Evolutionary conservation across 2,329 filamentous ascomycete species (phyloP).

Genomic region (Neurospora sp.): DNA sequence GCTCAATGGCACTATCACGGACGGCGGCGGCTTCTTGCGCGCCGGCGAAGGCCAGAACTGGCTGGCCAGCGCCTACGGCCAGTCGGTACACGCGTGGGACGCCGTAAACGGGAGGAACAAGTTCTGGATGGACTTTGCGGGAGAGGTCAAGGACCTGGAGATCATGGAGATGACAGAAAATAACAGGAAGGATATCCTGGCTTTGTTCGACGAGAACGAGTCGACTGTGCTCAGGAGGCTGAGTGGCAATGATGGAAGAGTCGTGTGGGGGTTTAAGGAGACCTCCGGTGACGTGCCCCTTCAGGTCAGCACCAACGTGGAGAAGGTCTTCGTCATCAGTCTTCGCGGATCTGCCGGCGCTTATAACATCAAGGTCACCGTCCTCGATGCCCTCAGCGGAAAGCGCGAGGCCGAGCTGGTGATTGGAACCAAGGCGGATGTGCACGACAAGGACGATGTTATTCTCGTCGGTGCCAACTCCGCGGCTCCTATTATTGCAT

Average conservation of each 20-base stretch:
- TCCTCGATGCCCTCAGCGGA: slow-evolving; percentile 65
- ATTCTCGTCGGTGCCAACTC: slow-evolving; percentile 69
- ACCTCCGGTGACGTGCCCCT: slow-evolving; percentile 60
- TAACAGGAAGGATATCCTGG: slow-evolving; percentile 59
- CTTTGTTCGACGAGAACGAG: slow-evolving; percentile 52
- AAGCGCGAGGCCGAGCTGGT: slow-evolving; percentile 61
- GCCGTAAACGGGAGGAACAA: slow-evolving; percentile 68
- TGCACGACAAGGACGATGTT: slow-evolving; percentile 54
- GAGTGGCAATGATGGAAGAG: slow-evolving; percentile 59
- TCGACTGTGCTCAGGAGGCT: slow-evolving; percentile 58
- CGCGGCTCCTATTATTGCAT: slow-evolving; percentile 63
- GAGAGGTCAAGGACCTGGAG: slow-evolving; percentile 59
- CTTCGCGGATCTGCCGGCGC: slow-evolving; percentile 61
- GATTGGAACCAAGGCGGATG: slow-evolving; percentile 65
- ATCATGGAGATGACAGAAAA: slow-evolving; percentile 61
- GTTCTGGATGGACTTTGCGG: slow-evolving; percentile 60
- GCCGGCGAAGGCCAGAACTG: slow-evolving; percentile 72
- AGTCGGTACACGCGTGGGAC: slow-evolving; percentile 70
- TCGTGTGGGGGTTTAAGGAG: slow-evolving; percentile 72
- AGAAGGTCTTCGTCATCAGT: slow-evolving; percentile 67
- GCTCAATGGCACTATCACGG: slow-evolving; percentile 42
- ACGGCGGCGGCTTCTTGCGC: slow-evolving; percentile 46
- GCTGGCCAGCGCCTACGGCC: slow-evolving; percentile 63
- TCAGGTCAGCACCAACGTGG: slow-evolving; percentile 60
- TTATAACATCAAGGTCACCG: slow-evolving; percentile 66